Percentiles rank a stretch among this genome's conserved stretches.
phyloP scores from a whole-genome alignment of 2,329 filamentous ascomycete genomes.

The Penicillium concentricum region DNA sequence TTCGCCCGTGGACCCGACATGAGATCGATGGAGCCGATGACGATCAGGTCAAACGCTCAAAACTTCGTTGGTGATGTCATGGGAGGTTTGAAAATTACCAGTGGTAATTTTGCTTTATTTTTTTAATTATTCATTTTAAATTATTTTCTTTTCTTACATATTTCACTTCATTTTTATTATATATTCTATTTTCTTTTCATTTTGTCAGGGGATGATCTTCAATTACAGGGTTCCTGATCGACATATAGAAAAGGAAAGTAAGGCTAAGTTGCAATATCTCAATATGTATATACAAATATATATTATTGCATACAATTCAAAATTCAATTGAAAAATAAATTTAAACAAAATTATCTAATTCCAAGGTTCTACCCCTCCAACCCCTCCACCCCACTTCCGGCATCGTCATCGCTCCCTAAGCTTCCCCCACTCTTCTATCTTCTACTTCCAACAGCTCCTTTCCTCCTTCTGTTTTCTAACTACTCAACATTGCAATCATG shows the following conservation, averaged over 20 bases:
- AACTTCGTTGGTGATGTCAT: slow-evolving; percentile 33
- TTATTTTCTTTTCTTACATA: background rate
- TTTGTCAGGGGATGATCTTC: background rate
- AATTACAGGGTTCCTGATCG: background rate
- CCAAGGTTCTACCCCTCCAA: background rate
- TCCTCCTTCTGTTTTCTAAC: slow-evolving; percentile 1
- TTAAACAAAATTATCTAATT: background rate
- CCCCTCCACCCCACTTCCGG: slow-evolving; percentile 7
- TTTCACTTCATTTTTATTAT: background rate
- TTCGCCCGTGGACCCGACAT: slow-evolving; percentile 28
- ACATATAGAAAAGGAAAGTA: background rate
- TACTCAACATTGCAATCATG: slow-evolving; percentile 38
- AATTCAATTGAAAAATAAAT: background rate
- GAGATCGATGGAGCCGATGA: slow-evolving; percentile 36
- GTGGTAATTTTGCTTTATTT: slow-evolving; percentile 10
- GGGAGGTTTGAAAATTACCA: slow-evolving; percentile 21
- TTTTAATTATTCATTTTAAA: background rate
- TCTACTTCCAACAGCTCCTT: slow-evolving; percentile 6
- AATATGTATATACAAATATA: background rate
- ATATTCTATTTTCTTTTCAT: background rate
- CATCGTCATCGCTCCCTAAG: slow-evolving; percentile 22
- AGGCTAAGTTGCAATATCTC: background rate
- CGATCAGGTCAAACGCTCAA: slow-evolving; percentile 32
- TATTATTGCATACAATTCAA: background rate
- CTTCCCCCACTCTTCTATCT: slow-evolving; percentile 12